Base-by-base conservation (phyloP, 192 early-diverging fungal species). In the Helicostylum pulchrum region DNA sequence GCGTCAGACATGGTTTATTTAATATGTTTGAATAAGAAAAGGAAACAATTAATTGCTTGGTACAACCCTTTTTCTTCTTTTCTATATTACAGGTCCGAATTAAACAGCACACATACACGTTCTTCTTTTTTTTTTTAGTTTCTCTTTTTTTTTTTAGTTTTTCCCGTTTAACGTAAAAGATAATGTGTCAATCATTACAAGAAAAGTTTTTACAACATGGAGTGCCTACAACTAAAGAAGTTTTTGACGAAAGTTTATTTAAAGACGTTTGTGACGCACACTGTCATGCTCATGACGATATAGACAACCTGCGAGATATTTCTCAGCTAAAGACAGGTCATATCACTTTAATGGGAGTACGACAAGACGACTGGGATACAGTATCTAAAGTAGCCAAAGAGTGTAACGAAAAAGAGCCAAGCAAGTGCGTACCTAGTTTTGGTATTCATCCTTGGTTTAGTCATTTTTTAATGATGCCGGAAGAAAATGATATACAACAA, bases 1-100 rank as follows among this genome's bases (percentile, higher is more conserved):
- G 80, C 80, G 46, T 82, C 80, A 47, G 80, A 82, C 80, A 82
- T 82, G 26, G 26, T 26, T 26, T 7, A 14, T 62, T 50, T 23
- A 60, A 51, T 53, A 26, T 17, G 30, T 17, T 39, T 55, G 12
- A 6, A 26, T 31, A 21, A 17, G 8, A 19, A 9, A 42, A 42
- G 14, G 20, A 20, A 42, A 53, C 3, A 7, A 10, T 23, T 53
- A 53, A 26, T 21, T 31, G 21, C 21, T 53, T 30, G 14, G 6
- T 32, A 53, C 15, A 32, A 32, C 10, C 10, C 14, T 4, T 39
- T 8, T 23, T 5, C 47, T 48, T 54, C n/a, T 3, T 15, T 31
- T 54, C 31, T 54, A 15, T 6, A 39, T 39, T 39, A 5, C 36
- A 39, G 1, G 36, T 39, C 36, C 36, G 36, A 39, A 39, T 39